Conservation (phyloP, 371 early-diverging fungal genomes). For the Mucor lusitanicus region DNA sequence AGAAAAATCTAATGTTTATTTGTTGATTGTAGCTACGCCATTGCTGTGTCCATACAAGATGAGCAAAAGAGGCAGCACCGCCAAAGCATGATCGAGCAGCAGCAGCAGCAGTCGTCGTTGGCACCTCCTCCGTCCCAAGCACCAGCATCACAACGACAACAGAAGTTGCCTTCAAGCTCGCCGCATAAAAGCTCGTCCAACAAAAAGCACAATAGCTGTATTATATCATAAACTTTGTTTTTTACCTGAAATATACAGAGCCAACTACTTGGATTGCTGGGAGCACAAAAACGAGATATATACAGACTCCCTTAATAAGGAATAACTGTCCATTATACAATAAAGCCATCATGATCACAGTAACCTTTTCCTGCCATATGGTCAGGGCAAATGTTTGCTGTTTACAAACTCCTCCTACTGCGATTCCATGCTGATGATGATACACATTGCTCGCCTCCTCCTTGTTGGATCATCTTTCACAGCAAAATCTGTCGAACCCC, state of each 20-base stretch:
- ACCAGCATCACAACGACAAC: not conserved
- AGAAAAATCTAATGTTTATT: not conserved
- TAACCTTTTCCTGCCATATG: not conserved
- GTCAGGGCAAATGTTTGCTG: not conserved
- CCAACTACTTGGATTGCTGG: not conserved
- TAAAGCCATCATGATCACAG: not conserved
- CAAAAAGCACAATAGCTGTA: conserved; percentile 5
- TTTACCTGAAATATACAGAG: not conserved
- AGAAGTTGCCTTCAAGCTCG: not conserved
- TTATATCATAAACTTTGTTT: not conserved
- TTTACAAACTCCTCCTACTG: not conserved
- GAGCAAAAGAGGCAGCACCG: not conserved
- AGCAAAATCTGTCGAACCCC: not conserved
- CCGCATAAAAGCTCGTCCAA: not conserved
- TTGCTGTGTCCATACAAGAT: conserved; percentile 21
- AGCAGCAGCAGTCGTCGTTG: not conserved
- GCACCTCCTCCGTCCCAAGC: not conserved
- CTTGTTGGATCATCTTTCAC: not conserved
- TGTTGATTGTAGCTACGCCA: conserved; percentile 11
- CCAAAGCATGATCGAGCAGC: not conserved
- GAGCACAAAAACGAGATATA: not conserved
- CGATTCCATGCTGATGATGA: not conserved
- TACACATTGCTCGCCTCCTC: not conserved
- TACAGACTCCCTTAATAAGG: not conserved
- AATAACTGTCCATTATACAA: not conserved